Evolutionary conservation across 805 yeast genomes (phyloP), one percentile per base, ranked within the genome.

Genomic region (Saturnispora zaruensis): DNA sequence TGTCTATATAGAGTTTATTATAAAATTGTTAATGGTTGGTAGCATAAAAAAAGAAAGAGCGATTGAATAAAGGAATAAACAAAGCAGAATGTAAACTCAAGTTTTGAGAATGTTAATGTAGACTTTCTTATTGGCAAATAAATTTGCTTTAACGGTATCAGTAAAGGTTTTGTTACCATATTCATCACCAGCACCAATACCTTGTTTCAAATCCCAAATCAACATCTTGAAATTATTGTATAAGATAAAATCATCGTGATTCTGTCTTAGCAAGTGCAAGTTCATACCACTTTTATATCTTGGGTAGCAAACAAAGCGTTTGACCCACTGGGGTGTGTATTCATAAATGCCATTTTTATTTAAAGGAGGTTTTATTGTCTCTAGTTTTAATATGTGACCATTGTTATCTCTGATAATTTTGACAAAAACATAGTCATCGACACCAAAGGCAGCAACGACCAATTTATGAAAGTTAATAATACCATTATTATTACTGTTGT

Each of bases 251-350:
- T 52, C 32, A 45, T 36, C 34, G 20, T 34, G 30, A 6, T 28
- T n/a, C 1, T 56, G 24, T 41, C 33, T 42, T 2, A 68, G 20
- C 13, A 69, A 41, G 50, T 68, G 73, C 5, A 72, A 57, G 53
- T 70, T 71, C 76, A 72, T 72, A 28, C 67, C 69, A 44, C 72
- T 62, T 50, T 72, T 72, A 52, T 72, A 72, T 25, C 76, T 59
- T 43, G 76, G 76, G 49, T 63, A 69, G 38, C 76, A 72, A 40
- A 72, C 62, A 42, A 63, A 58, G 38, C 61, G 60, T 52, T 72
- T 72, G 16, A 72, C 55, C 71, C 70, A 67, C 45, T 64, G 70
- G 25, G 66, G 53, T 2, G 59, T 55, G 42, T 59, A 61, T 14
- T 49, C 49, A 16, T 34, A 48, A 16, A 55, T 50, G 36, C 53